These are phyloP conservation scores for Sistotremastrum suecicum DNA, from an alignment of 768 basidiomycete genomes.

Conservation along the genomic window DNA sequence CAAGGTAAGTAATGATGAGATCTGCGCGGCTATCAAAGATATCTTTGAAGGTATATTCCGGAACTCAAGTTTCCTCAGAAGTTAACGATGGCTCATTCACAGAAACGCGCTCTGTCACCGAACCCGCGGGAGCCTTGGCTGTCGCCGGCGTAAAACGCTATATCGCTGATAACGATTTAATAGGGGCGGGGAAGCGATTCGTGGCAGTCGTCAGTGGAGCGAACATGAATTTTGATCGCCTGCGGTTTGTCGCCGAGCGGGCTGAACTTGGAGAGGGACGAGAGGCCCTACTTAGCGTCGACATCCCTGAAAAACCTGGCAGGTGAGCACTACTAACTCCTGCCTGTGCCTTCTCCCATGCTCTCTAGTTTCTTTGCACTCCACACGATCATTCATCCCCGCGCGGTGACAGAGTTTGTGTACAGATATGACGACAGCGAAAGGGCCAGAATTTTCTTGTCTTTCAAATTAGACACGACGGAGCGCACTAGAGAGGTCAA, in stretches of 20 bases:
- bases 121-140: slow-evolving; percentile 89
- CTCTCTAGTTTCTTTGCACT: slow-evolving; percentile 65
- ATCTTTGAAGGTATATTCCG: slow-evolving; percentile 75
- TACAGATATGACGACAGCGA: slow-evolving; percentile 71
- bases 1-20: slow-evolving; percentile 85
- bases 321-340: slow-evolving; percentile 34
- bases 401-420: slow-evolving; percentile 88
- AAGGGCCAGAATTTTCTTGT: slow-evolving; percentile 77
- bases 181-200: slow-evolving; percentile 76
- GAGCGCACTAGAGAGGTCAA: slow-evolving; percentile 46
- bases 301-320: slow-evolving; percentile 86
- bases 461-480: slow-evolving; percentile 67
- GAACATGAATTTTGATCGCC: slow-evolving; percentile 97
- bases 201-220: slow-evolving; percentile 91
- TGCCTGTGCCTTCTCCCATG: slow-evolving; percentile 1
- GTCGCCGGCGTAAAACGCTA: slow-evolving; percentile 86
- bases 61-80: too few species aligned
- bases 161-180: slow-evolving; percentile 65
- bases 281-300: slow-evolving; percentile 88
- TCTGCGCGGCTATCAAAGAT: slow-evolving; percentile 98
- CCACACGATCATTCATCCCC: slow-evolving; percentile 78
- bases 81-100: neutral
- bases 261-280: slow-evolving; percentile 93
- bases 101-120: slow-evolving; percentile 95
- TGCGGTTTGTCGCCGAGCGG: slow-evolving; percentile 97